Conservation (phyloP, 306 rosid genomes). For the Trichosanthes truncata region DNA sequence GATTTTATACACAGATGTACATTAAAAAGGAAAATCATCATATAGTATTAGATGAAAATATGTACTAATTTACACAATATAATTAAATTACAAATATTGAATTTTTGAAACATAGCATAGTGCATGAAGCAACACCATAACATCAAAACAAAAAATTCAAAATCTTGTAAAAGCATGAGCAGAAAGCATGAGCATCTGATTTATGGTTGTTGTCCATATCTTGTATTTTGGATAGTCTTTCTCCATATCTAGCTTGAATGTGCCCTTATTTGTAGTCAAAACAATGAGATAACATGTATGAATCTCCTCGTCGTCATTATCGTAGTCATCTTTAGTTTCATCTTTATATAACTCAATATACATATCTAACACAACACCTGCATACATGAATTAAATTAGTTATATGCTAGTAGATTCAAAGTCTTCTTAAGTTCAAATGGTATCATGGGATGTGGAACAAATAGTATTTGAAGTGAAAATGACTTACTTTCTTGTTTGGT, state of each 20-base stretch:
- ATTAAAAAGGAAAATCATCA: neutral
- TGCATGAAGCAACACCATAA: neutral
- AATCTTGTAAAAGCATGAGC: constrained; percentile 57
- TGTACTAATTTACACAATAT: constrained; percentile 1
- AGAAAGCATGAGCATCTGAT: constrained; percentile 61
- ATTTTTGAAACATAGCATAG: neutral
- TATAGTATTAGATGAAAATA: neutral
- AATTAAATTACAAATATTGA: neutral
- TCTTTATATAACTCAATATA: constrained; percentile 16
- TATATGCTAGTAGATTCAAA: neutral
- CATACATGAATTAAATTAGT: neutral
- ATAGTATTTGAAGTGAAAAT: neutral
- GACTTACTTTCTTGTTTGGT: constrained; percentile 64
- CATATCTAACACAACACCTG: constrained; percentile 5
- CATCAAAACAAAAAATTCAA: neutral
- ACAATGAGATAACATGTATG: constrained; percentile 71
- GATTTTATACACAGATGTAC: neutral
- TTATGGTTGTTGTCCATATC: constrained; percentile 66
- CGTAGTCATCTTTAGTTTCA: constrained; percentile 39
- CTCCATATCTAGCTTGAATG: constrained; percentile 80
- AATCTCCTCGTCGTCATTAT: constrained; percentile 17
- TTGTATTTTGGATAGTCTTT: constrained; percentile 56
- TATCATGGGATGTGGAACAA: neutral
- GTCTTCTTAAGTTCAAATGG: neutral
- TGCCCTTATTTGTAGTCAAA: constrained; percentile 59